Base-by-base conservation (phyloP, 2,329 filamentous ascomycete species). In the Fusarium clavum region DNA sequence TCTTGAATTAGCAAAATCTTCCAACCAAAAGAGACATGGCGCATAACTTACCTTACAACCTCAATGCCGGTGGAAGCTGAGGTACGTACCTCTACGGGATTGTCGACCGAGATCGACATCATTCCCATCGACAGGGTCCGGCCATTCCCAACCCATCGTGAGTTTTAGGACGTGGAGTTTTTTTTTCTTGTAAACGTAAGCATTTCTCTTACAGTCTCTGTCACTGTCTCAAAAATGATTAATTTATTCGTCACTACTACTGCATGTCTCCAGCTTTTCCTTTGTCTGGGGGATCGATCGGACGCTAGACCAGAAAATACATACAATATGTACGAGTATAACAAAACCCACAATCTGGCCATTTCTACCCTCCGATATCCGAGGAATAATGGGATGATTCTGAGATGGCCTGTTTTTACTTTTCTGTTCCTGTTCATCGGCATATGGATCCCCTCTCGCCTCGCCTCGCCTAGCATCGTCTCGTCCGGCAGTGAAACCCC, bases 71-170 rank as follows among this genome's bases (percentile, higher is more conserved):
- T 27, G 30, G 46, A 46, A 24, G 18, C 20, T 24, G 38, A 13
- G 16, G 32, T 64, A 64, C 60, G 60, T 64, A 64, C 61, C 44
- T 20, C 20, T 47, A 30, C 46, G 29, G 57, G n/a, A 34, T 30
- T 27, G 61, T 72, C 71, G 67, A 68, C 59, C 63, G 63, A 75
- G 71, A 70, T 69, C 73, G 52, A 73, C 73, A 73, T 73, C 63
- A 73, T 72, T 38, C 51, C 47, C 61, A 14, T 75, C 73, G 73
- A 73, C 73, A 75, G 61, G 70, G 56, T 64, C 73, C 73, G 72
- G 38, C 43, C 60, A 25, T 24, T 16, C 20, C 41, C 41, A 44
- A 44, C 41, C 41, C 41, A 52, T 69, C 38, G 44, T 61, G 57
- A 58, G 57, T 38, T 63, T 32, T 32, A 29, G 20, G 32, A 40